Base-by-base conservation (phyloP, 2,329 filamentous ascomycete genomes). In the Ophiostoma himal-ulmi region DNA sequence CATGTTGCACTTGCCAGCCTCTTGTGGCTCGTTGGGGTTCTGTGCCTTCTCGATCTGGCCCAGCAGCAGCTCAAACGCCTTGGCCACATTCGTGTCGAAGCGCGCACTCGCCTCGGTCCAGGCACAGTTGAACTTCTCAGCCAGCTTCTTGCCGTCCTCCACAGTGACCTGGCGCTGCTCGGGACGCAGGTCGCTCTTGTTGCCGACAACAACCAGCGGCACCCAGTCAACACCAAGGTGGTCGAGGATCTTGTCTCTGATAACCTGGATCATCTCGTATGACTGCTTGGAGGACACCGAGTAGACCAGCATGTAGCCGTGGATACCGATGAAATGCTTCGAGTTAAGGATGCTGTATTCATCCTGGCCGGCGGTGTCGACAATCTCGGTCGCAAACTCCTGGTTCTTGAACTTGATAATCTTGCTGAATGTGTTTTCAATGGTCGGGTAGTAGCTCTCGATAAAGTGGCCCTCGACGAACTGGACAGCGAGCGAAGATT, bases 331-430 rank as follows among this genome's bases (percentile, higher is more conserved):
- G 77, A 98, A 98, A 79, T 98, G 94, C 83, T 98, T 98, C 73
- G 92, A 96, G 81, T 97, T 98, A 73, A 99, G 85, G 74, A 98
- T 97, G 78, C 92, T 96, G 84, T 99, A 99, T 81, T 99, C 95
- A 83, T 99, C 95, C 90, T 97, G 94, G 72, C 95, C 95, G 69
- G 95, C 95, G 37, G 95, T 99, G 79, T 99, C 95, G 79, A 99
- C 95, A 77, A 99, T 98, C 82, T 99, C 95, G 14, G 94, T 97
- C 68, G 92, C 89, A 80, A 89, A 99, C 75, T 98, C 95, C 80
- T 97, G 93, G 68, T 91, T 91, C 81, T 95, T 96, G 80, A 91
- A 91, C 76, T 92, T 91, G 79, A 99, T 97, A 75, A 93, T 90
- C 80, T 96, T 96, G 84, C 91, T 96, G 80, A 99, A 99, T 2